phyloP scores from a whole-genome alignment of 768 basidiomycete species.

The Inosperma sp. region DNA sequence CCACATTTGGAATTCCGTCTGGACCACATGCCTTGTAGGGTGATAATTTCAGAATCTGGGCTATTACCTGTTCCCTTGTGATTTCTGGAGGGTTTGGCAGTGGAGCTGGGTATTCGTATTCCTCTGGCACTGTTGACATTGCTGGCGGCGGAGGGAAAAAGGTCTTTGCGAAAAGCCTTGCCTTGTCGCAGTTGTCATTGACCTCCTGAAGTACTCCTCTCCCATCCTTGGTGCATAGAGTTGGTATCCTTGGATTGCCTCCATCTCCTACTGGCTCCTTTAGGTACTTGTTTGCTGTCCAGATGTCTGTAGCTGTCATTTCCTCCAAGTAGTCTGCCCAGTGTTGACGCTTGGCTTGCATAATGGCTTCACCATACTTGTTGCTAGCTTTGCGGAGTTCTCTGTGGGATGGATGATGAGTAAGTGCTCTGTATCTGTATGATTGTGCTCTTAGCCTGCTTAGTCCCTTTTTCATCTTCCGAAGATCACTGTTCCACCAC shows the following conservation, averaged over 20 bases:
- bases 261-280: constrained; percentile 21
- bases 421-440: constrained; percentile 1
- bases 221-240: constrained; percentile 9
- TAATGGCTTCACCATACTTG: constrained; percentile 13
- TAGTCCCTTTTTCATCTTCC: constrained; percentile 10
- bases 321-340: constrained; percentile 30
- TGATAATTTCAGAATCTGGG: constrained; percentile 23
- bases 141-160: constrained; percentile 29
- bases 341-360: constrained; percentile 20
- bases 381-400: constrained; percentile 14
- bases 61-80: constrained; percentile 24
- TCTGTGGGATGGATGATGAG: constrained; percentile 22
- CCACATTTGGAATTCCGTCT: constrained; percentile 26
- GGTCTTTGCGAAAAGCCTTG: constrained; percentile 11
- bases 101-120: constrained; percentile 26
- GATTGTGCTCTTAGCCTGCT: constrained; percentile 15
- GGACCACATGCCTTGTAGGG: constrained; percentile 32
- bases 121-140: not conserved
- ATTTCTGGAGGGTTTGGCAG: constrained; percentile 16
- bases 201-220: constrained; percentile 3
- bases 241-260: constrained; percentile 25
- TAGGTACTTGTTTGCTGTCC: constrained; percentile 24
- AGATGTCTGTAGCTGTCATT: constrained; percentile 11
- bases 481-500: constrained; percentile 28
- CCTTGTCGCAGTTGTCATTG: constrained; percentile 24